Evolutionary conservation across 2,329 filamentous ascomycete species (phyloP).

Genomic region (Verticillium zaregamsianum): DNA sequence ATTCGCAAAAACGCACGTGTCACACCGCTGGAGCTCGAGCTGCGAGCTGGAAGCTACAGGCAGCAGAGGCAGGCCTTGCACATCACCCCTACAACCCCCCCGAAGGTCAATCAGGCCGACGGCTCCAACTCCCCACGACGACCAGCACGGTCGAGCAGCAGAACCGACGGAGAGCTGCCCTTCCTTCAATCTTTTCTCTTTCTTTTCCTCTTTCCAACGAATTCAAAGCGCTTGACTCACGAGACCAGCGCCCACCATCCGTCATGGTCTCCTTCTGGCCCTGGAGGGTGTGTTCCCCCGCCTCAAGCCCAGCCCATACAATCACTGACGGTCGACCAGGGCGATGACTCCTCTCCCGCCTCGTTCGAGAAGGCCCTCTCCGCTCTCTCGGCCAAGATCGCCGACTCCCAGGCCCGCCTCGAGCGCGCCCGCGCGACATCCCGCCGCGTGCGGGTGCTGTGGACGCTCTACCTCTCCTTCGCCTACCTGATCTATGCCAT

Average conservation of each 20-base stretch:
- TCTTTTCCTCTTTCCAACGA: not conserved
- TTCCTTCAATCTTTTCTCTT: too few relatives aligned
- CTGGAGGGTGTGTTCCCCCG: conserved; percentile 59
- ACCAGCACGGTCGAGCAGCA: too few relatives aligned
- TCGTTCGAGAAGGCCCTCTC: conserved; percentile 91
- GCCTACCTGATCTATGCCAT: conserved; percentile 85
- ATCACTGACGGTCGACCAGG: conserved; percentile 39
- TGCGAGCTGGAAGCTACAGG: not conserved
- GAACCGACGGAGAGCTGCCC: too few relatives aligned
- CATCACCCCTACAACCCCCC: not conserved
- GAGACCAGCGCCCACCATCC: not conserved
- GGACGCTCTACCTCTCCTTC: conserved; percentile 86
- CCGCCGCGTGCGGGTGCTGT: conserved; percentile 76
- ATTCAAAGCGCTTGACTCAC: too few relatives aligned
- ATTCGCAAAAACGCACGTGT: not conserved
- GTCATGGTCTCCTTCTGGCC: conserved; percentile 83
- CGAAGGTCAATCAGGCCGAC: not conserved
- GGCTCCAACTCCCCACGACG: not conserved
- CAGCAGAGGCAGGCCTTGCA: not conserved
- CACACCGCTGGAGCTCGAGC: not conserved
- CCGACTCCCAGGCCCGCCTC: conserved; percentile 66
- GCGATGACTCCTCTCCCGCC: conserved; percentile 75
- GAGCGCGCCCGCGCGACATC: conserved; percentile 69
- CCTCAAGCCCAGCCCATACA: not conserved
- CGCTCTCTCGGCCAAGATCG: conserved; percentile 76